These are phyloP conservation scores for Aspergillus awamori DNA, from an alignment of 2,329 filamentous ascomycete genomes.

Conservation along the genomic window DNA sequence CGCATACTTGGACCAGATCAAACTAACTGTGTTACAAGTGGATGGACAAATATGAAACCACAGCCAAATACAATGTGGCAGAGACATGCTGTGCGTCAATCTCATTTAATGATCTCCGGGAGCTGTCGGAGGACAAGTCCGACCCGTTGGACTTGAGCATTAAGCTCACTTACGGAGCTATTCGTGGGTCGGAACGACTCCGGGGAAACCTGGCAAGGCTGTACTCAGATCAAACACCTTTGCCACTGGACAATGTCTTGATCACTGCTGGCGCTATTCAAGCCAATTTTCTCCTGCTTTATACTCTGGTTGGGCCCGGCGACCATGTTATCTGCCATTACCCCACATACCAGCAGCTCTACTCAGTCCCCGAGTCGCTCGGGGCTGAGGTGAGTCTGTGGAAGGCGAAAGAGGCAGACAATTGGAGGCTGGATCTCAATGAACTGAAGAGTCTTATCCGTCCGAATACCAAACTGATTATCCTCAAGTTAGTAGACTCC, in stretches of 20 bases:
- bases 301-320: slow-evolving; percentile 69
- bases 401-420: slow-evolving; percentile 66
- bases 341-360: slow-evolving; percentile 85
- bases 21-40: slow-evolving; percentile 44
- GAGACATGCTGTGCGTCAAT: slow-evolving; percentile 79
- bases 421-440: slow-evolving; percentile 68
- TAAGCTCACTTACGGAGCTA: slow-evolving; percentile 33
- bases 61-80: slow-evolving; percentile 68
- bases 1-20: not conserved
- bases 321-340: slow-evolving; percentile 87
- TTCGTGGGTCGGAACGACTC: slow-evolving; percentile 28
- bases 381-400: slow-evolving; percentile 79
- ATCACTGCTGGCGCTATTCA: slow-evolving; percentile 79
- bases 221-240: slow-evolving; percentile 40
- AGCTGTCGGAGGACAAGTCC: slow-evolving; percentile 53
- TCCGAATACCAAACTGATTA: slow-evolving; percentile 58
- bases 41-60: slow-evolving; percentile 59
- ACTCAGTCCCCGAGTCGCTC: slow-evolving; percentile 71
- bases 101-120: slow-evolving; percentile 68
- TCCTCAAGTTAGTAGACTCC: slow-evolving; percentile 55
- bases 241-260: slow-evolving; percentile 63
- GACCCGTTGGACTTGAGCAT: slow-evolving; percentile 27
- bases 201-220: slow-evolving; percentile 35
- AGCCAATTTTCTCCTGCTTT: slow-evolving; percentile 81
- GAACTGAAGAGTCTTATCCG: slow-evolving; percentile 66